Percentiles rank a stretch among this genome's conserved stretches.
These are phyloP conservation scores for Microsporum canis DNA, from an alignment of 2,329 filamentous ascomycete species.

Conservation along the genomic window DNA sequence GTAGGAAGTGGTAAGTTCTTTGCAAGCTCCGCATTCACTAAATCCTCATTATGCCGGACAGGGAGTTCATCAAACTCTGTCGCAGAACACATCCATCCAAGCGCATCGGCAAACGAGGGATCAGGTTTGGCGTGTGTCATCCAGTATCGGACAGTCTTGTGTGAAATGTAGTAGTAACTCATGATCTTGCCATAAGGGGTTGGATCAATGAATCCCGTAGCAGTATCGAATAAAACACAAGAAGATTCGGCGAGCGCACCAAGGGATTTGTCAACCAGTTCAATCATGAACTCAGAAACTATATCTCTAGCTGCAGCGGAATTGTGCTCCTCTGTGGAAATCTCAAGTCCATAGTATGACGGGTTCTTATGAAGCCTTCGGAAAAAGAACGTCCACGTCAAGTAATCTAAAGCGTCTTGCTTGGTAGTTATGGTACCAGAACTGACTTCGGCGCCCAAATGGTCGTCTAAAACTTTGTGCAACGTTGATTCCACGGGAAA, in stretches of 20 bases:
- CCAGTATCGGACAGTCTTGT: constrained; percentile 83
- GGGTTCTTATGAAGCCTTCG: constrained; percentile 94
- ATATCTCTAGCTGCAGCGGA: constrained; percentile 71
- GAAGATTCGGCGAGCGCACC: constrained; percentile 69
- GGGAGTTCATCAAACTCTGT: constrained; percentile 96
- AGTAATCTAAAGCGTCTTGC: constrained; percentile 91
- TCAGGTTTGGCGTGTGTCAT: constrained; percentile 62
- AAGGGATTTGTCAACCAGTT: constrained; percentile 79
- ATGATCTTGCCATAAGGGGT: constrained; percentile 95
- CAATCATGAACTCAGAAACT: constrained; percentile 90
- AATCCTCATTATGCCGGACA: constrained; percentile 94
- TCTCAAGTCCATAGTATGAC: constrained; percentile 91
- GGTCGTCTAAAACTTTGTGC: constrained; percentile 93
- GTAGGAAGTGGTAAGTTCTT: constrained; percentile 63
- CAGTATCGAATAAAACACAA: constrained; percentile 66
- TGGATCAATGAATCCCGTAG: constrained; percentile 75
- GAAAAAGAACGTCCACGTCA: constrained; percentile 99
- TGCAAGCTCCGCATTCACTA: constrained; percentile 86
- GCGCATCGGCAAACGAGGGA: constrained; percentile 67
- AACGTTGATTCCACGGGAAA: constrained; percentile 95
- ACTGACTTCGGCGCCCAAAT: constrained; percentile 87
- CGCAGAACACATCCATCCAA: constrained; percentile 86
- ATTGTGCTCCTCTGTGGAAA: constrained; percentile 85
- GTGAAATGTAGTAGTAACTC: constrained; percentile 97
- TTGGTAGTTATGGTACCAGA: constrained; percentile 87